A percentile compares a stretch with the other conserved stretches of the same genome.
phyloP scores from a whole-genome alignment of 176 grass and related monocot genomes.

The Areca catechu region DNA sequence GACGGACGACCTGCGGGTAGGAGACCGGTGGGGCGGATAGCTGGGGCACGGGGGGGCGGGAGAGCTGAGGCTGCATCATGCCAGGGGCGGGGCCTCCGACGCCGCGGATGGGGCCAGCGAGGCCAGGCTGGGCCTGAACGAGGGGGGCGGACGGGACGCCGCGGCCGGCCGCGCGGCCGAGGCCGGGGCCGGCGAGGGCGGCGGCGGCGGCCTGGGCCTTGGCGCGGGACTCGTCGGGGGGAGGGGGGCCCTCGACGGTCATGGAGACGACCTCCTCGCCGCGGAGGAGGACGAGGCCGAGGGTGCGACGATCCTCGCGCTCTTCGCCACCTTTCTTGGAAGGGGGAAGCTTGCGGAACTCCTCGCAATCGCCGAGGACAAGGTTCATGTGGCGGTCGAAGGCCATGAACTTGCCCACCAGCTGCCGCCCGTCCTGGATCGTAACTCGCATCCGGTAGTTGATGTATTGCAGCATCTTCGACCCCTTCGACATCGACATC shows the following conservation, averaged over 20 bases:
- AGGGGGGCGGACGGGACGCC: constrained; percentile 63
- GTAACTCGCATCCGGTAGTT: constrained; percentile 99
- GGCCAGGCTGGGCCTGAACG: constrained; percentile 74
- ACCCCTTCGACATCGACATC: constrained; percentile 96
- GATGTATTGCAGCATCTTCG: constrained; percentile 96
- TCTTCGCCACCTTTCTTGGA: constrained; percentile 54
- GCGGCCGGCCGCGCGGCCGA: constrained; percentile 66
- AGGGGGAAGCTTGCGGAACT: constrained; percentile 91
- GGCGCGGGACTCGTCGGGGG: constrained; percentile 82
- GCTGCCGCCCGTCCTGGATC: constrained; percentile 92
- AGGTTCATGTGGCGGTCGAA: constrained; percentile 99
- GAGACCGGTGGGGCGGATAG: constrained; percentile 60
- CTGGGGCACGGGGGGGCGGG: constrained; percentile 67
- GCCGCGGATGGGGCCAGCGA: constrained; percentile 70
- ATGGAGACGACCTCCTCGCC: constrained; percentile 96
- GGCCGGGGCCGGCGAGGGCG: constrained; percentile 46
- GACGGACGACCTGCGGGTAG: constrained; percentile 72
- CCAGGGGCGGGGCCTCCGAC: constrained; percentile 69
- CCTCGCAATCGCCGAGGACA: constrained; percentile 96
- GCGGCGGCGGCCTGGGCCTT: constrained; percentile 42
- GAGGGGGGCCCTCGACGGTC: constrained; percentile 93
- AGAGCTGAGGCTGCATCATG: constrained; percentile 98
- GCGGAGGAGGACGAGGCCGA: constrained; percentile 90
- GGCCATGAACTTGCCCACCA: constrained; percentile 98
- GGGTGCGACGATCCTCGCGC: constrained; percentile 85